A percentile compares a stretch with the other conserved stretches of the same genome.
These are phyloP conservation scores for Combretum micranthum DNA, from an alignment of 345 rosid genomes.

Conservation along the genomic window DNA sequence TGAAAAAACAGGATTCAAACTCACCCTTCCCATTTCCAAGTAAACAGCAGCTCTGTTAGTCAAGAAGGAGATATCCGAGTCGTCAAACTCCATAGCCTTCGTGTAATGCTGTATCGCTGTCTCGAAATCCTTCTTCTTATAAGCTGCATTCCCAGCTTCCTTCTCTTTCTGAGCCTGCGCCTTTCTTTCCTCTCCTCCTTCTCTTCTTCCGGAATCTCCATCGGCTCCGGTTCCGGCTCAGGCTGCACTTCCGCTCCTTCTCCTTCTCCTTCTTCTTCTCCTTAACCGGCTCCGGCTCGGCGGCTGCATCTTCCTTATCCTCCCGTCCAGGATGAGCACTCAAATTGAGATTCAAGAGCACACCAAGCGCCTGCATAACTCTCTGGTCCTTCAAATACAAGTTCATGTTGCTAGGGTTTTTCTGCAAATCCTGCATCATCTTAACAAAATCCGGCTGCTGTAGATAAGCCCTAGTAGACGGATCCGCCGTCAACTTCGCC, in stretches of 20 bases:
- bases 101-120: slow-evolving; percentile 63
- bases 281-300: slow-evolving; percentile 23
- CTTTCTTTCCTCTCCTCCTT: slow-evolving; percentile 23
- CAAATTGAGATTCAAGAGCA: slow-evolving; percentile 64
- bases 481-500: slow-evolving; percentile 90
- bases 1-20: background rate
- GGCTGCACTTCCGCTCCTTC: background rate
- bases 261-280: background rate
- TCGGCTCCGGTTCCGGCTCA: slow-evolving; percentile 12
- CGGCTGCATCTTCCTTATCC: slow-evolving; percentile 53
- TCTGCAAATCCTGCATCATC: slow-evolving; percentile 95
- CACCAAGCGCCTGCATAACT: slow-evolving; percentile 94
- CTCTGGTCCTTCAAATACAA: slow-evolving; percentile 78
- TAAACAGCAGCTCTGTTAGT: slow-evolving; percentile 95
- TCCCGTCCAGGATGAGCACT: slow-evolving; percentile 28
- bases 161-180: slow-evolving; percentile 44
- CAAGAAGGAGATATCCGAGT: slow-evolving; percentile 76
- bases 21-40: slow-evolving; percentile 88
- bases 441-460: slow-evolving; percentile 82
- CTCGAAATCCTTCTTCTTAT: slow-evolving; percentile 81
- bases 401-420: slow-evolving; percentile 70
- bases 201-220: slow-evolving; percentile 17
- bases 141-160: slow-evolving; percentile 72
- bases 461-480: slow-evolving; percentile 54
- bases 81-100: slow-evolving; percentile 73